Base-by-base conservation (phyloP, 1,284 basidiomycete genomes). In the Malassezia cuniculi region DNA sequence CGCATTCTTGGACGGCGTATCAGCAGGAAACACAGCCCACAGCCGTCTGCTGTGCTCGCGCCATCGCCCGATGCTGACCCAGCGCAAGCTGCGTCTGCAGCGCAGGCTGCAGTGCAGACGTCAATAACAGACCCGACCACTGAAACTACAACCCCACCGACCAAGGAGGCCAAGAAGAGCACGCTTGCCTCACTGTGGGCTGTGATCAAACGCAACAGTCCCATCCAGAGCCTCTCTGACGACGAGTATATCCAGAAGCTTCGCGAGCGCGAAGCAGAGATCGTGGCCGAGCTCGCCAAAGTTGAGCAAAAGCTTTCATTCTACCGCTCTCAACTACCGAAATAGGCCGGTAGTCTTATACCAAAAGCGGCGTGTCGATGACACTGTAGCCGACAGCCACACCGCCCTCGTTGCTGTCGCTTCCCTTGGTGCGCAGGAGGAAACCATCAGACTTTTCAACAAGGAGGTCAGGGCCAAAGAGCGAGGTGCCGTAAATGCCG, bases 361-460 rank as follows among this genome's bases (percentile, higher is more conserved):
- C 75, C 31, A 90, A 70, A 9, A 86, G 65, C 21, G 85, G 64
- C 1, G 81, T 82, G 63, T 90, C 86, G 39, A 90, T 69, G 3
- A 89, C 85, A 5, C 78, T 83, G 68, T 82, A 85, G 20, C 90
- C 87, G 37, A 85, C 82, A 0, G 86, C 86, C 5, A 95, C 83
- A 4, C 89, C 87, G 8, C 87, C 87, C 64, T 97, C 90, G 60
- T 95, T 81, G 48, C 80, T 85, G 44, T 89, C 84, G 59, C 79
- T 81, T 3, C 81, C 84, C 62, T 95, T 97, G 3, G 90, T 95
- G 56, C 90, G 72, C 29, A 95, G 74, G 52, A 97, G 65, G 75
- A 85, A 90, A 10, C 89, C 90, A 0, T 76, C 79, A 44, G 77
- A 74, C 16, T 46, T 15, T 18, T 54, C 22, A 30, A 74, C 68